Evolutionary conservation across 2,329 filamentous ascomycete species (phyloP).

Genomic region (Thielaviopsis euricoi): DNA sequence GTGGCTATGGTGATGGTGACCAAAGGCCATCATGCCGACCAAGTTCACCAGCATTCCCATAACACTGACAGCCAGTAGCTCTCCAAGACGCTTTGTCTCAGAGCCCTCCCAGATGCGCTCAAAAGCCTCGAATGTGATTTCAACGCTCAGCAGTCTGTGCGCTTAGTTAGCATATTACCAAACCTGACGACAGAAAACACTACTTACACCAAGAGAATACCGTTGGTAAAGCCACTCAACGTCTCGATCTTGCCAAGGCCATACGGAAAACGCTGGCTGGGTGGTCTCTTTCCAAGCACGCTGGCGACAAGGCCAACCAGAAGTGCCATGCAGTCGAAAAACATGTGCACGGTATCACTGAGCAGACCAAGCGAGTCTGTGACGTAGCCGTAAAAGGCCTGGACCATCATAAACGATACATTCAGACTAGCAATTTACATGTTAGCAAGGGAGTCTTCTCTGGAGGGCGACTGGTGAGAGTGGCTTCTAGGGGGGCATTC

Average conservation of each 20-base stretch:
- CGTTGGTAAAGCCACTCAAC: constrained; percentile 88
- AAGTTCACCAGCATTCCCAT: constrained; percentile 80
- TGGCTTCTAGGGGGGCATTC: neutral
- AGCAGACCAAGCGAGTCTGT: constrained; percentile 90
- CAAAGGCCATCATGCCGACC: constrained; percentile 78
- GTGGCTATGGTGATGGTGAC: constrained; percentile 44
- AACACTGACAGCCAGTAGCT: constrained; percentile 77
- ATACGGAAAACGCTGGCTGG: constrained; percentile 77
- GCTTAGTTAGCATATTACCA: neutral
- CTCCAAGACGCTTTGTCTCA: constrained; percentile 67
- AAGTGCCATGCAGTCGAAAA: constrained; percentile 91
- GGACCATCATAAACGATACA: constrained; percentile 85
- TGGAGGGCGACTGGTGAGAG: neutral
- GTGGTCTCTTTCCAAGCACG: constrained; percentile 93
- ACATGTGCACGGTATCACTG: constrained; percentile 98
- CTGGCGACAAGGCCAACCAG: constrained; percentile 80
- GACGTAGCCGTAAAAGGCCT: constrained; percentile 83
- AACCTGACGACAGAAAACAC: neutral
- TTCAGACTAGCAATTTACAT: constrained; percentile 49
- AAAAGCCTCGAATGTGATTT: constrained; percentile 89
- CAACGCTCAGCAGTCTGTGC: constrained; percentile 69
- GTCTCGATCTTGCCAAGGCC: constrained; percentile 96
- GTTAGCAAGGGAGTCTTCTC: neutral
- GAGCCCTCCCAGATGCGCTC: constrained; percentile 73
- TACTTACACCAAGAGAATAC: constrained; percentile 73